Conservation (phyloP, 1,284 basidiomycete genomes). For the Apiotrichum veenhuisii region DNA sequence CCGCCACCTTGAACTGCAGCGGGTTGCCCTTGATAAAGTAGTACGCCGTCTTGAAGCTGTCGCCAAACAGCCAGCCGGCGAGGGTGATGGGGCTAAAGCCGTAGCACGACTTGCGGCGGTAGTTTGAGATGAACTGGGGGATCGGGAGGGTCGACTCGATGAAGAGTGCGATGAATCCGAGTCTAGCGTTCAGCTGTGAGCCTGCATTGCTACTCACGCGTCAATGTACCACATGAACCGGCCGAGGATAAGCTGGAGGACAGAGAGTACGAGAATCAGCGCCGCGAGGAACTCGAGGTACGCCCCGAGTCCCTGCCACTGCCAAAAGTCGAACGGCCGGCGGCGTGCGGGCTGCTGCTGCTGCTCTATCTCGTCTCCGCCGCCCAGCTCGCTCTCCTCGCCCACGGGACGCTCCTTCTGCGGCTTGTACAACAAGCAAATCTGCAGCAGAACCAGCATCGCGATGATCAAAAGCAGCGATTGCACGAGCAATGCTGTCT, state of each 20-base stretch:
- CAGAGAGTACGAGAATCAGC: slow-evolving; percentile 46
- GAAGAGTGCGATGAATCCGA: slow-evolving; percentile 54
- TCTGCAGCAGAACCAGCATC: slow-evolving; percentile 53
- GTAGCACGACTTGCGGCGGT: slow-evolving; percentile 51
- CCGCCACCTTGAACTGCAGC: slow-evolving; percentile 52
- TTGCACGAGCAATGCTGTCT: slow-evolving; percentile 49
- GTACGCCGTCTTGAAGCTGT: slow-evolving; percentile 50
- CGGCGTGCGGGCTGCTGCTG: not conserved
- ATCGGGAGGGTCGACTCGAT: slow-evolving; percentile 55
- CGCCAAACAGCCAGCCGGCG: slow-evolving; percentile 50
- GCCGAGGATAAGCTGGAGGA: slow-evolving; percentile 42
- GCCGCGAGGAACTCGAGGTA: slow-evolving; percentile 54
- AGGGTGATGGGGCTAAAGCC: slow-evolving; percentile 53
- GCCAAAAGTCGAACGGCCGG: slow-evolving; percentile 52
- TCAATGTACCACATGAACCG: slow-evolving; percentile 46
- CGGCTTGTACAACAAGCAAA: slow-evolving; percentile 52
- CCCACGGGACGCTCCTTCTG: not conserved
- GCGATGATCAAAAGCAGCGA: slow-evolving; percentile 52
- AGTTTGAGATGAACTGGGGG: slow-evolving; percentile 55
- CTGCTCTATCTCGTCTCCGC: not conserved
- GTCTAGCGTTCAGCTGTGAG: slow-evolving; percentile 27
- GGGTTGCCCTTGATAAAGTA: slow-evolving; percentile 52
- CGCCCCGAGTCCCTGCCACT: slow-evolving; percentile 48
- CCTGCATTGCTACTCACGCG: slow-evolving; percentile 31
- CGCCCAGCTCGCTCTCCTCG: not conserved